phyloP scores from a whole-genome alignment of 371 early-diverging fungal species.

The Antonospora locustae region DNA sequence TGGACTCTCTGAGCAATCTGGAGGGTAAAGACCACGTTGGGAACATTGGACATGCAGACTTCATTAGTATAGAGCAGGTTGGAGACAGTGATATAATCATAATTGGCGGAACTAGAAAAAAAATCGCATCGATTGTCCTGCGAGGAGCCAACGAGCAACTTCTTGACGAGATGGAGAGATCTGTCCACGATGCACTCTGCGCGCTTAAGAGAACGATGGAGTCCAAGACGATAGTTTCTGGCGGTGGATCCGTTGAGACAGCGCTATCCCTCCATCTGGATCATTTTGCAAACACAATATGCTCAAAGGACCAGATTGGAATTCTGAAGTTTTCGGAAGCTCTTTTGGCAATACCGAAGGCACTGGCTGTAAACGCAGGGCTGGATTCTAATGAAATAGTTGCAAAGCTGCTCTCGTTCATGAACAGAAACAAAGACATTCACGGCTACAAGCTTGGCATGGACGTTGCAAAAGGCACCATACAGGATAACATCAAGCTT shows the following conservation, averaged over 20 bases:
- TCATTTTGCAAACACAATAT: conserved; percentile 71
- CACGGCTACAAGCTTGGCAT: conserved; percentile 60
- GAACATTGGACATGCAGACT: conserved; percentile 77
- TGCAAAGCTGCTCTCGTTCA: conserved; percentile 73
- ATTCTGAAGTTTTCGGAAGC: conserved; percentile 93
- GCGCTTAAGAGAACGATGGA: conserved; percentile 93
- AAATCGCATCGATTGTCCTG: conserved; percentile 71
- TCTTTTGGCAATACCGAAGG: conserved; percentile 85
- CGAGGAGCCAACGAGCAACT: conserved; percentile 91
- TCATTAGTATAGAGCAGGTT: conserved; percentile 58
- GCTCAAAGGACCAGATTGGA: conserved; percentile 78
- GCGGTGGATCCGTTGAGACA: conserved; percentile 95
- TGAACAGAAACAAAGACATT: conserved; percentile 61
- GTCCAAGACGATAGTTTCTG: conserved; percentile 85
- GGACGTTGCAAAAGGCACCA: conserved; percentile 75
- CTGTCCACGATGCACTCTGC: conserved; percentile 85
- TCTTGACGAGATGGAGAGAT: conserved; percentile 96
- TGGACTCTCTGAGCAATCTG: conserved; percentile 84
- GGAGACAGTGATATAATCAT: conserved; percentile 86
- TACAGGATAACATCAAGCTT: conserved; percentile 79
- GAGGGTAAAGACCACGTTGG: conserved; percentile 91
- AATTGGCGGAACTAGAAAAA: conserved; percentile 71
- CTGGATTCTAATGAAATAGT: conserved; percentile 90
- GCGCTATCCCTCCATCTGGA: conserved; percentile 90
- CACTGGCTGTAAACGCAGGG: conserved; percentile 90